Conservation (phyloP, 345 rosid genomes). For the Durio zibethinus region DNA sequence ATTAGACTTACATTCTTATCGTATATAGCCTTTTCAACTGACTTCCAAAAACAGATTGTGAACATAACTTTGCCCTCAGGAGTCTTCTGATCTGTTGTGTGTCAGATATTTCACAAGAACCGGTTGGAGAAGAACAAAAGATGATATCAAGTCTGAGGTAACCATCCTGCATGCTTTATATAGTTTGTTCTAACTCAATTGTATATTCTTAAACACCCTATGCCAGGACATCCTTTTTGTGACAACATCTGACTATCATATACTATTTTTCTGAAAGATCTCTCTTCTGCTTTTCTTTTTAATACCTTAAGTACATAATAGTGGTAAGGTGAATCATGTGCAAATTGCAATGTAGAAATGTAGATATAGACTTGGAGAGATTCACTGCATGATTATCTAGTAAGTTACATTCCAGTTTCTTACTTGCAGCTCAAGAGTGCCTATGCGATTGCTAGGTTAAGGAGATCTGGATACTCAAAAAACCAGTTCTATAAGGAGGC, state of each 20-base stretch:
- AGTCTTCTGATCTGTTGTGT: constrained; percentile 15
- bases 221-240: background rate
- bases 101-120: constrained; percentile 77
- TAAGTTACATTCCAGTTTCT: constrained; percentile 1
- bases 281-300: background rate
- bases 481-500: constrained; percentile 76
- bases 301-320: background rate
- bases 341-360: background rate
- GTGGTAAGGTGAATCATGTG: background rate
- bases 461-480: constrained; percentile 84
- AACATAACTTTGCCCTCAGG: background rate
- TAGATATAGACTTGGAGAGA: background rate
- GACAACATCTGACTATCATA: background rate
- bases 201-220: background rate
- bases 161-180: constrained; percentile 3
- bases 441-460: constrained; percentile 74
- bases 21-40: background rate
- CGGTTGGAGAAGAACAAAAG: constrained; percentile 95
- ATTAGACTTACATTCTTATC: background rate
- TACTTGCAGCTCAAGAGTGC: constrained; percentile 77
- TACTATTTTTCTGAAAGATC: background rate
- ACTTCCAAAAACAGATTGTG: background rate
- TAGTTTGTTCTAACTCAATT: constrained; percentile 4
- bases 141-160: constrained; percentile 74
- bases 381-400: background rate